Conservation (phyloP, 345 rosid genomes). For the Brassica nigra region DNA sequence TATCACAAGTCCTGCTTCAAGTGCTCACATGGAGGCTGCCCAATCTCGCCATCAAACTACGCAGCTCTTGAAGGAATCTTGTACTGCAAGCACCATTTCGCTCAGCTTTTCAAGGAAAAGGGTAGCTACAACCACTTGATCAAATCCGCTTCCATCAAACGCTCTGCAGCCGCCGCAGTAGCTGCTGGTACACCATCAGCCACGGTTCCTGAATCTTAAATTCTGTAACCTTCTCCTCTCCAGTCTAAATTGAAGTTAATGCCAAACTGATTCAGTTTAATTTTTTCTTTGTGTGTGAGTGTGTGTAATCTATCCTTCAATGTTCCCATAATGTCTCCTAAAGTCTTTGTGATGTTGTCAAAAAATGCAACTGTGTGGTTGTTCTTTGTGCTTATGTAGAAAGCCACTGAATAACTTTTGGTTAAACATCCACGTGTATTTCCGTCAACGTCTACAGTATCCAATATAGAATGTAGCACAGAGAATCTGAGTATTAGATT, state of each 20-base stretch:
- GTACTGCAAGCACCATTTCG: conserved; percentile 88
- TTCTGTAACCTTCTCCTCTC: neutral
- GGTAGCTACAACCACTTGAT: conserved; percentile 96
- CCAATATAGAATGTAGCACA: too few species aligned
- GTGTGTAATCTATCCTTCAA: conserved; percentile 34
- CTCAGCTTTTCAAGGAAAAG: conserved; percentile 88
- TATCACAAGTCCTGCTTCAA: conserved; percentile 91
- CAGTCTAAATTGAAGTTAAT: conserved; percentile 26
- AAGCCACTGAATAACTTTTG: too few species aligned
- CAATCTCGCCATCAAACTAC: conserved; percentile 69
- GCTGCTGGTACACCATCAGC: conserved; percentile 57
- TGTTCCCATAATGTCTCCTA: conserved; percentile 22
- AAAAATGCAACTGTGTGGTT: too few species aligned
- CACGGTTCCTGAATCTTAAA: conserved; percentile 46
- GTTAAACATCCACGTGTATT: too few species aligned
- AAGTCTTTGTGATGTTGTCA: neutral
- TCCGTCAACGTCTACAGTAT: too few species aligned
- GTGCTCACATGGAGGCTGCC: conserved; percentile 80
- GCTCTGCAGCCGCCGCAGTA: conserved; percentile 65
- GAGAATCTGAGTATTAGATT: too few species aligned
- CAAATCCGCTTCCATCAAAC: conserved; percentile 84
- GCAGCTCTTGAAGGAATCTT: conserved; percentile 79
- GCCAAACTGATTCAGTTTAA: conserved; percentile 30
- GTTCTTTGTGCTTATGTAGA: too few species aligned
- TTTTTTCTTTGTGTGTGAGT: neutral